Evolutionary conservation across 495 filamentous ascomycete genomes (phyloP).

Genomic region (Choiromyces venosus): DNA sequence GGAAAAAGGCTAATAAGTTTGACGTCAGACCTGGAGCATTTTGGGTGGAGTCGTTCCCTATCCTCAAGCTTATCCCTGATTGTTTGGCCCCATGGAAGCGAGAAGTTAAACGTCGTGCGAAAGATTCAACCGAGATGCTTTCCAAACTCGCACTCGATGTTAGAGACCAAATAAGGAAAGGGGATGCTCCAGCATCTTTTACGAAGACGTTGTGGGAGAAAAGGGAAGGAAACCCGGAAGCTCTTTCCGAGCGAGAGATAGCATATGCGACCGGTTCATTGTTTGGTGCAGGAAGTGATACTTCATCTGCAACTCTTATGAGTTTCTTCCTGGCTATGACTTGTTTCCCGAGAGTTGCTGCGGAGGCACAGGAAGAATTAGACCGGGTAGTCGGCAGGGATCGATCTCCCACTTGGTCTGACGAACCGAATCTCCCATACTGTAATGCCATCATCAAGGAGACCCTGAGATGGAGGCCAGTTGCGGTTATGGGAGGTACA

Average conservation of each 20-base stretch:
- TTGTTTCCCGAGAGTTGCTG: slow-evolving; percentile 50
- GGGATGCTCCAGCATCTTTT: slow-evolving; percentile 48
- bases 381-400: slow-evolving; percentile 53
- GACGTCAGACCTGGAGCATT: slow-evolving; percentile 51
- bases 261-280: slow-evolving; percentile 57
- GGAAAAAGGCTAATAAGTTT: slow-evolving; percentile 7
- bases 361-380: slow-evolving; percentile 52
- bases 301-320: slow-evolving; percentile 56
- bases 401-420: slow-evolving; percentile 50
- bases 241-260: slow-evolving; percentile 53
- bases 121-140: slow-evolving; percentile 51
- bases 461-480: slow-evolving; percentile 57
- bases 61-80: slow-evolving; percentile 53
- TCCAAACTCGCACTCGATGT: slow-evolving; percentile 52
- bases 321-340: slow-evolving; percentile 57
- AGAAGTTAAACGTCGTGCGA: slow-evolving; percentile 51
- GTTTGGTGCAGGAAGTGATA: slow-evolving; percentile 63
- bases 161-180: slow-evolving; percentile 44
- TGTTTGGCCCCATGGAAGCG: slow-evolving; percentile 57
- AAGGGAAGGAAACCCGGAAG: slow-evolving; percentile 47
- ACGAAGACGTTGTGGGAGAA: slow-evolving; percentile 51
- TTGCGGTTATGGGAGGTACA: slow-evolving; percentile 56
- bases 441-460: slow-evolving; percentile 53
- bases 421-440: slow-evolving; percentile 52
- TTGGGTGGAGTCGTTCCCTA: slow-evolving; percentile 53